Evolutionary conservation across 1,284 basidiomycete species (phyloP).

Genomic region (Tetrapyrgos nigripes): DNA sequence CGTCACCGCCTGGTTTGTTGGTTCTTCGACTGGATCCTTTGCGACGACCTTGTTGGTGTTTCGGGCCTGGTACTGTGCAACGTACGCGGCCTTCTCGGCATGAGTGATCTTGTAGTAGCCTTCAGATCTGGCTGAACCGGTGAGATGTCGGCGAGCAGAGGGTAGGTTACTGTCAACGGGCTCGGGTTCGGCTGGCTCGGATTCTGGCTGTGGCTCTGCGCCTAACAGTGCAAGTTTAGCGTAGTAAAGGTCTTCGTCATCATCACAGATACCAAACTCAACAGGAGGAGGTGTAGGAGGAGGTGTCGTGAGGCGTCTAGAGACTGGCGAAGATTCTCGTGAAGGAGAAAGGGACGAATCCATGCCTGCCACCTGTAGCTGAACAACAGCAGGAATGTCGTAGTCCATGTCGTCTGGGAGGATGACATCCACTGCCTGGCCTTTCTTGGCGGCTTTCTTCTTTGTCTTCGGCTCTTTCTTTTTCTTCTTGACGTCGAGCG

Average conservation of each 20-base stretch:
- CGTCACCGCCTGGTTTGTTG: constrained; percentile 63
- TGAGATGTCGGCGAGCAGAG: constrained; percentile 71
- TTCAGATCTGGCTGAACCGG: constrained; percentile 90
- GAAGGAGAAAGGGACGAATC: constrained; percentile 51
- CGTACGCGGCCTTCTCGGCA: constrained; percentile 90
- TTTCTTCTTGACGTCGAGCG: constrained; percentile 27
- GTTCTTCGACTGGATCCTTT: constrained; percentile 40
- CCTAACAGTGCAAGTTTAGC: constrained; percentile 68
- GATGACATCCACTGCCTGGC: constrained; percentile 50
- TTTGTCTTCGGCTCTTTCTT: constrained; percentile 48
- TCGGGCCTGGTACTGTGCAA: constrained; percentile 77
- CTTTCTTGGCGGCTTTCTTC: constrained; percentile 37
- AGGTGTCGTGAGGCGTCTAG: constrained; percentile 40
- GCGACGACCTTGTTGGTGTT: constrained; percentile 44
- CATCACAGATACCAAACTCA: constrained; percentile 69
- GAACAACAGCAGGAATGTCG: constrained; percentile 54
- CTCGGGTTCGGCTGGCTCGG: constrained; percentile 29
- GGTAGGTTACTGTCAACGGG: constrained; percentile 22
- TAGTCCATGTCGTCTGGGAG: constrained; percentile 57
- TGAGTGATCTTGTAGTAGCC: constrained; percentile 96
- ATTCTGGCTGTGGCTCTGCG: constrained; percentile 34
- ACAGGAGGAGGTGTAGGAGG: constrained; percentile 63
- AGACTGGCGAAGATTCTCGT: constrained; percentile 50
- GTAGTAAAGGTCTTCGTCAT: constrained; percentile 94
- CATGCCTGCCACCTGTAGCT: constrained; percentile 53